These are phyloP conservation scores for Pisolithus sp. DNA, from an alignment of 768 basidiomycete species.

Conservation along the genomic window DNA sequence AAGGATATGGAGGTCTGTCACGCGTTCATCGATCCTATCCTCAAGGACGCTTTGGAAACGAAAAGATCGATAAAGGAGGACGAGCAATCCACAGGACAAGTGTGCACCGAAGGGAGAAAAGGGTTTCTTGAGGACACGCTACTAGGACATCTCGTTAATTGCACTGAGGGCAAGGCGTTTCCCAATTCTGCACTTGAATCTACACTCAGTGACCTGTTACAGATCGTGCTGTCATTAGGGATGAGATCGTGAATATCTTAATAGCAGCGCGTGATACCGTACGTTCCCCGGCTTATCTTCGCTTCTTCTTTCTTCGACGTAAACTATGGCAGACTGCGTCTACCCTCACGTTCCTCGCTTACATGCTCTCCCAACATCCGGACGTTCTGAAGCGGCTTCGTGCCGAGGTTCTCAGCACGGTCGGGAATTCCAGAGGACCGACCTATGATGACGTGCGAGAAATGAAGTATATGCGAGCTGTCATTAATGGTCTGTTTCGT, in stretches of 20 bases:
- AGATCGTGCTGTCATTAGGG: slow-evolving; percentile 29
- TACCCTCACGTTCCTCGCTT: slow-evolving; percentile 31
- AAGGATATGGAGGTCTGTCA: slow-evolving; percentile 43
- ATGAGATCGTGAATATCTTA: slow-evolving; percentile 34
- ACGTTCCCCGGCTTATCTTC: too few species aligned
- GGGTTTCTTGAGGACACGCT: slow-evolving; percentile 21
- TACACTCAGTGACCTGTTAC: background rate
- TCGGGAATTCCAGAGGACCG: slow-evolving; percentile 44
- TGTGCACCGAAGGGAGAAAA: slow-evolving; percentile 2
- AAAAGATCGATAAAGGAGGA: slow-evolving; percentile 23
- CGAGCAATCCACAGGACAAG: slow-evolving; percentile 12
- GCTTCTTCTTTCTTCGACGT: too few species aligned
- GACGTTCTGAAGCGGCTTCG: slow-evolving; percentile 43
- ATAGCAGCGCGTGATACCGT: slow-evolving; percentile 33
- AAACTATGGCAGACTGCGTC: slow-evolving; percentile 3
- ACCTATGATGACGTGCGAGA: slow-evolving; percentile 51
- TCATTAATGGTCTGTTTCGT: slow-evolving; percentile 31
- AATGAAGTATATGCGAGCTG: slow-evolving; percentile 59
- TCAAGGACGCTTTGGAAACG: slow-evolving; percentile 40
- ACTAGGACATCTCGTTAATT: slow-evolving; percentile 25
- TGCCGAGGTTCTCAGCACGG: slow-evolving; percentile 47
- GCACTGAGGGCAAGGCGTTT: slow-evolving; percentile 18
- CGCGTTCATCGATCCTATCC: slow-evolving; percentile 47
- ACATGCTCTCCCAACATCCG: slow-evolving; percentile 48
- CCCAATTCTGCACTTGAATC: background rate